Percentiles rank a stretch among this genome's conserved stretches.
Conservation (phyloP, 2,329 filamentous ascomycete species). For the Pseudogymnoascus sp. region DNA sequence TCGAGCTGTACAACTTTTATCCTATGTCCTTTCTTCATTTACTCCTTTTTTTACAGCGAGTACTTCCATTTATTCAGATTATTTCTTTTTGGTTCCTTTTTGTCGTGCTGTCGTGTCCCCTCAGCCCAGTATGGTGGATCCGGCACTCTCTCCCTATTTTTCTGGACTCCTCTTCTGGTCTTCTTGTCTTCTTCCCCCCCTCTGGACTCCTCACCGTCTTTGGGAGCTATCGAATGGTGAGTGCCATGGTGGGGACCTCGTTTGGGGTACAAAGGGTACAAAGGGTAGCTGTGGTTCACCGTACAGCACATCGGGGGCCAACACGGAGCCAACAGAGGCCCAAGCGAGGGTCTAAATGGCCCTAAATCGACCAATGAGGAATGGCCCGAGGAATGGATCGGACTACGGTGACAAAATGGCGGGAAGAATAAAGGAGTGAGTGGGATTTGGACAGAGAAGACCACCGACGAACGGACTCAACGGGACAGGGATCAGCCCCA, state of each 20-base stretch:
- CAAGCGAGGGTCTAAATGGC: background rate
- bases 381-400: background rate
- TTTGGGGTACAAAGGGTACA: background rate
- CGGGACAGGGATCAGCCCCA: background rate
- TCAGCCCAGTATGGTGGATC: background rate
- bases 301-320: background rate
- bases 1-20: background rate
- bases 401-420: background rate
- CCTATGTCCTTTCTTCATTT: background rate
- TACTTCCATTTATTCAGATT: background rate
- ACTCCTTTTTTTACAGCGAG: background rate
- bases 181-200: too few relatives aligned
- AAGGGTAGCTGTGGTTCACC: background rate
- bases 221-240: background rate
- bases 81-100: background rate
- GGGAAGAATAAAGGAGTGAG: background rate
- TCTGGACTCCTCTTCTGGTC: background rate
- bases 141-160: background rate
- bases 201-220: background rate
- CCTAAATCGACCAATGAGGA: background rate
- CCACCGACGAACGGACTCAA: background rate
- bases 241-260: background rate
- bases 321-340: background rate
- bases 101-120: background rate
- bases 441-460: background rate